Evolutionary conservation across 805 yeast species (phyloP).

Genomic region (Candida michaelii): DNA sequence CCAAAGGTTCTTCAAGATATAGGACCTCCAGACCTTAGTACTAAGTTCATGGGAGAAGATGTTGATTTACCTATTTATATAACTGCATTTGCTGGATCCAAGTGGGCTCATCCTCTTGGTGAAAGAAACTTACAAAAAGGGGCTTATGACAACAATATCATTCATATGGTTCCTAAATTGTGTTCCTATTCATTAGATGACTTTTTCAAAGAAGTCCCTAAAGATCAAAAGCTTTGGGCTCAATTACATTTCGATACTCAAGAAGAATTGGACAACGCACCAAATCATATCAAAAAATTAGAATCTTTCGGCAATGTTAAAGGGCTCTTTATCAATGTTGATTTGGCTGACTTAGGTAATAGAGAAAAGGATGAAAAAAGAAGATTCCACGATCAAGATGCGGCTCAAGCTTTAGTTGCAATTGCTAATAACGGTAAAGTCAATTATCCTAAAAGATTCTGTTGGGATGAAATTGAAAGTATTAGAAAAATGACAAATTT

Average conservation of each 20-base stretch:
- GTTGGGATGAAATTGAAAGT: slow-evolving; percentile 28
- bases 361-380: slow-evolving; percentile 43
- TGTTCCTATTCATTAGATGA: slow-evolving; percentile 25
- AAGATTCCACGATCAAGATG: slow-evolving; percentile 11
- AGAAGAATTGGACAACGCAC: slow-evolving; percentile 21
- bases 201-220: slow-evolving; percentile 28
- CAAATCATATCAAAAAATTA: slow-evolving; percentile 24
- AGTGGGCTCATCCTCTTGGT: slow-evolving; percentile 28
- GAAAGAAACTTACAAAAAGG: slow-evolving; percentile 23
- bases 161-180: slow-evolving; percentile 33
- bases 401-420: slow-evolving; percentile 6
- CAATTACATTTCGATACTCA: slow-evolving; percentile 25
- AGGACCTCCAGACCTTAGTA: slow-evolving; percentile 19
- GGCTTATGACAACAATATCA: slow-evolving; percentile 29
- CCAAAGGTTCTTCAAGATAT: slow-evolving; percentile 67
- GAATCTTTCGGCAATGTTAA: slow-evolving; percentile 26
- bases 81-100: slow-evolving; percentile 32
- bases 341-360: slow-evolving; percentile 35
- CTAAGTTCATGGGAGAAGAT: slow-evolving; percentile 21
- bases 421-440: slow-evolving; percentile 10
- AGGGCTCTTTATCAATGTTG: slow-evolving; percentile 34
- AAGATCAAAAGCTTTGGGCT: slow-evolving; percentile 31
- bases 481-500: slow-evolving; percentile 32
- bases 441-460: slow-evolving; percentile 9
- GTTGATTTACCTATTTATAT: slow-evolving; percentile 27